phyloP scores from a whole-genome alignment of 768 basidiomycete species.

The Lentinula lateritia region DNA sequence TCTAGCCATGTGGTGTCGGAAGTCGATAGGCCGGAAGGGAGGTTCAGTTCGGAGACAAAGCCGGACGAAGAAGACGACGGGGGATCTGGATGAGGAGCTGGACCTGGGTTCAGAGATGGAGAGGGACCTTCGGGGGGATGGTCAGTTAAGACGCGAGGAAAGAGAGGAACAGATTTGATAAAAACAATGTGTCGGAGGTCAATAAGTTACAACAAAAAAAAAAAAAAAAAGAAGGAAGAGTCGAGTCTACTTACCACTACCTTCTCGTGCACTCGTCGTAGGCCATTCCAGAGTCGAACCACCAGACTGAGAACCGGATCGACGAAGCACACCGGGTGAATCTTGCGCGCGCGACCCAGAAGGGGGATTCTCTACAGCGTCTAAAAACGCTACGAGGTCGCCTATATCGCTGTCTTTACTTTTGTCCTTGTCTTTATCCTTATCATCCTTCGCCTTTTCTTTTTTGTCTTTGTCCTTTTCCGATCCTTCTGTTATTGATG shows the following conservation, averaged over 20 bases:
- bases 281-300: background rate
- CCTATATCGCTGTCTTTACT: background rate
- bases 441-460: background rate
- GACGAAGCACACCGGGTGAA: background rate
- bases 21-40: background rate
- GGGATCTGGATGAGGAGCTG: background rate
- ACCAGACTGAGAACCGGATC: background rate
- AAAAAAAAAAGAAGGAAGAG: too few relatives aligned
- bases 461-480: background rate
- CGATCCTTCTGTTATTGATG: background rate
- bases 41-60: background rate
- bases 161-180: background rate
- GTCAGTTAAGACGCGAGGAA: too few relatives aligned
- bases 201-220: background rate
- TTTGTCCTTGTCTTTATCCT: background rate
- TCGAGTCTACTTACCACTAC: background rate
- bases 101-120: background rate
- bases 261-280: background rate
- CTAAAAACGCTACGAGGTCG: conserved; percentile 1
- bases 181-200: background rate
- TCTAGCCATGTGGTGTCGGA: background rate
- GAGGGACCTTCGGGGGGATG: background rate
- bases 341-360: background rate
- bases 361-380: background rate
- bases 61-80: background rate